Conservation (phyloP, 208 protist species). For the Trypanosomatidae sp. region DNA sequence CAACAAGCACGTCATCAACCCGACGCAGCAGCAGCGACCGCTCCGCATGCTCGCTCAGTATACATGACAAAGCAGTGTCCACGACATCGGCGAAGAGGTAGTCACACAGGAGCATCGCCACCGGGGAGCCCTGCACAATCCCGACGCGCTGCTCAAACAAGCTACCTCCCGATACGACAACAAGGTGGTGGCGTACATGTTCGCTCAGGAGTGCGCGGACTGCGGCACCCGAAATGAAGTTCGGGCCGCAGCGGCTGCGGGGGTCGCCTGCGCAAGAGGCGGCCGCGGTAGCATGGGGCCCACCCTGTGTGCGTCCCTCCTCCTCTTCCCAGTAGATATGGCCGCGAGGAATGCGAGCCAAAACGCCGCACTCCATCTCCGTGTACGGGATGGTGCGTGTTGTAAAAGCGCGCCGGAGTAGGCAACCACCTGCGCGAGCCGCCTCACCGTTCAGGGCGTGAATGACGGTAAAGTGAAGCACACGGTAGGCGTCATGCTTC, state of each 20-base stretch:
- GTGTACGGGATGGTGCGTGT: slow-evolving; percentile 24
- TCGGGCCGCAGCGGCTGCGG: background rate
- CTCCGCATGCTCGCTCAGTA: slow-evolving; percentile 40
- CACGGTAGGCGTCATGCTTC: slow-evolving; percentile 47
- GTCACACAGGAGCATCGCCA: slow-evolving; percentile 81
- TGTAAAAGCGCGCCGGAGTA: slow-evolving; percentile 22
- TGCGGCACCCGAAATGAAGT: slow-evolving; percentile 27
- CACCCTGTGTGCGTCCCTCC: background rate
- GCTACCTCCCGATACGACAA: slow-evolving; percentile 28
- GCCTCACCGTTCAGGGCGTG: background rate
- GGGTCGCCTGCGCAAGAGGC: background rate
- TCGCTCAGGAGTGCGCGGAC: slow-evolving; percentile 38
- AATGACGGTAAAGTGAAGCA: slow-evolving; percentile 22
- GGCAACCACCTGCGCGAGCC: background rate
- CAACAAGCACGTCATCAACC: slow-evolving; percentile 78
- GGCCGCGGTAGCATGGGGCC: background rate
- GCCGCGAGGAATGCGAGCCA: slow-evolving; percentile 42
- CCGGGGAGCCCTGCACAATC: slow-evolving; percentile 73
- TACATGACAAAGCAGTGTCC: slow-evolving; percentile 20
- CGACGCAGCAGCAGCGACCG: slow-evolving; percentile 61
- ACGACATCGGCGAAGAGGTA: slow-evolving; percentile 37
- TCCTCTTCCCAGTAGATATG: slow-evolving; percentile 44
- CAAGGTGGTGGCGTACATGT: slow-evolving; percentile 49
- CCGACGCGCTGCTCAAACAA: slow-evolving; percentile 52
- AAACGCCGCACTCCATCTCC: slow-evolving; percentile 17